Evolutionary conservation across 495 filamentous ascomycete genomes (phyloP), one percentile per base, ranked within the genome.

Genomic region (Neurospora sp.): DNA sequence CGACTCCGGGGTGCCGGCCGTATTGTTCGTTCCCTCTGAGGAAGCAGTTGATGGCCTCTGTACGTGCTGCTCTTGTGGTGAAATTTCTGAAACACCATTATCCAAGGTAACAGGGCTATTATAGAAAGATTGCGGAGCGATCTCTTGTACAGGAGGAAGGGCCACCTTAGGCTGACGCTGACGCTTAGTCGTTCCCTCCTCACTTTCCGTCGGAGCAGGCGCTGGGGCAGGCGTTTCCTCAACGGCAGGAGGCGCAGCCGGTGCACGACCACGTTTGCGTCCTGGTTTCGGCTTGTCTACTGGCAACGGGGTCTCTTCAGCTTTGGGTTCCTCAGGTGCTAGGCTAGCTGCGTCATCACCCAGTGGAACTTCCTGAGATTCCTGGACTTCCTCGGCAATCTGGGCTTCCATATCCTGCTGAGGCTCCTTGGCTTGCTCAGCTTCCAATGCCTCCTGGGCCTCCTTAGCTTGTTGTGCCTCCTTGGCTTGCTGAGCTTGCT

Each of bases 1-100:
- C 8, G 82, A 79, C 73, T 81, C 81, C 31, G 42, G 71, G 2
- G 80, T 81, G 45, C 79, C 78, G 4, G 73, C 75, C 8, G 79
- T 83, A 43, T 79, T 74, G 7, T 71, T 69, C 1, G 78, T 79
- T 1, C 59, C 75, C 10, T 77, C 76, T 0, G 81, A 83, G 0
- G 77, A 77, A 0, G 82, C 78, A 0, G 81, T 82, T 4, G 77
- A 79, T 1, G 82, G 82, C 42, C 81, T 76, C 19, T 80, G 78
- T 69, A 80, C 82, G 1, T 76, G 72, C 19, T 78, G 74, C n/a
- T 76, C 71, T 19, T 78, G 74, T 70, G 76, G 15, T 34, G n/a
- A 6, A 15, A 36, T 1, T 17, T 54, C 70, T 31, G 39, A 40
- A 5, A 5, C 38, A 37, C 37, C 54, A 36, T 48, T 79, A 15